Evolutionary conservation across 1,284 basidiomycete genomes (phyloP).

Genomic region (Tylopilus orsonianus): DNA sequence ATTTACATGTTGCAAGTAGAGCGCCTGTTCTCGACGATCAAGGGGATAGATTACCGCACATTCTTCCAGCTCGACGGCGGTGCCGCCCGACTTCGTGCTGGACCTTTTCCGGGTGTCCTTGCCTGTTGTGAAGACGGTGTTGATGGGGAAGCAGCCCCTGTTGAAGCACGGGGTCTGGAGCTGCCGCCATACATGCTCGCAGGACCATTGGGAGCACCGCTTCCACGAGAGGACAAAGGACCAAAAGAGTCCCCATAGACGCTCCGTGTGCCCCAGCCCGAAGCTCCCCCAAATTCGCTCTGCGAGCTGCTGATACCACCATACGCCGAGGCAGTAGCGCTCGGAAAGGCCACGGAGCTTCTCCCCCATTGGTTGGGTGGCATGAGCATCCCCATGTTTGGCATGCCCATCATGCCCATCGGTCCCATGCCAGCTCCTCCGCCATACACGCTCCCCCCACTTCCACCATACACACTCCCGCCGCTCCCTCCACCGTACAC

Average conservation of each 20-base stretch:
- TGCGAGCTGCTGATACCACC: constrained; percentile 46
- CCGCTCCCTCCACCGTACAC: constrained; percentile 36
- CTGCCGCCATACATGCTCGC: constrained; percentile 24
- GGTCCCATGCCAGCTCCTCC: constrained; percentile 30
- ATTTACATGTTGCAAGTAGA: not conserved
- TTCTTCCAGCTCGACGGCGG: constrained; percentile 37
- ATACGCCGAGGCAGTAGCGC: constrained; percentile 52
- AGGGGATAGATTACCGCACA: constrained; percentile 11
- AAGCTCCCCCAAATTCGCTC: constrained; percentile 50
- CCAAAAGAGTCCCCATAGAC: constrained; percentile 66
- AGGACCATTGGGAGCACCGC: constrained; percentile 10
- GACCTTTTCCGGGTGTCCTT: constrained; percentile 13
- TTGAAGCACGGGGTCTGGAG: constrained; percentile 28
- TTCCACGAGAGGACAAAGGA: constrained; percentile 35
- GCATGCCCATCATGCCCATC: constrained; percentile 43
- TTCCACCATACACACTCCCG: constrained; percentile 29
- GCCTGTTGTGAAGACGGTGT: constrained; percentile 12
- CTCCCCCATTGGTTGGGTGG: constrained; percentile 40
- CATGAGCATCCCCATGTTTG: constrained; percentile 40
- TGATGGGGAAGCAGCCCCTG: constrained; percentile 19
- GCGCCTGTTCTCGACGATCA: no score
- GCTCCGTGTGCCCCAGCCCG: constrained; percentile 61
- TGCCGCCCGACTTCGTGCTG: constrained; percentile 14
- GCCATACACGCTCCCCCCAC: constrained; percentile 42
- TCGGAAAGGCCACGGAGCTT: constrained; percentile 49